A percentile compares a stretch with the other conserved stretches of the same genome.
Evolutionary conservation across 805 yeast species (phyloP).

Genomic region (Metschnikowia henanensis): DNA sequence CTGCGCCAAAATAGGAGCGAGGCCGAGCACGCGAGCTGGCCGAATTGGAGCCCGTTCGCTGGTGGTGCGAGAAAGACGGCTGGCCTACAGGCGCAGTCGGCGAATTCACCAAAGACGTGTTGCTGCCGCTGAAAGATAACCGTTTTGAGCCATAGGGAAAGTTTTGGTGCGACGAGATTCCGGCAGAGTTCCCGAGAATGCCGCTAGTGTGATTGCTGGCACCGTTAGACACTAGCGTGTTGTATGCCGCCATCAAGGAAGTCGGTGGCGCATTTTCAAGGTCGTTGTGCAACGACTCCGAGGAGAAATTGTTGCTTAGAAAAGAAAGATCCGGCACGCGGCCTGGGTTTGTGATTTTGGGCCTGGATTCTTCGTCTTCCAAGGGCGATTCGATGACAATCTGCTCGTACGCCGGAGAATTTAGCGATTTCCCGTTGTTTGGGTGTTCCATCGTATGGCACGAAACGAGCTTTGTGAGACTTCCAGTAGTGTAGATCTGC

Average conservation of each 20-base stretch:
- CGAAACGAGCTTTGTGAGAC: not conserved
- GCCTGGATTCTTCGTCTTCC: slow-evolving; percentile 6
- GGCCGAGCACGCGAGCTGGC: slow-evolving; percentile 29
- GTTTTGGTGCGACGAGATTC: not conserved
- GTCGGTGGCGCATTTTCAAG: slow-evolving; percentile 9
- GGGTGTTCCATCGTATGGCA: not conserved
- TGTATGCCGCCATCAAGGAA: slow-evolving; percentile 1
- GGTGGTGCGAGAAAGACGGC: slow-evolving; percentile 15
- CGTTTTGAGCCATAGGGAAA: slow-evolving; percentile 8
- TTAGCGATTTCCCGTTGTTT: not conserved
- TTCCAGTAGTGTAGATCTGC: no score
- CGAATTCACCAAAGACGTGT: slow-evolving; percentile 11
- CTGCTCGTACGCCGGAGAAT: slow-evolving; percentile 5
- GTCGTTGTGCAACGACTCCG: slow-evolving; percentile 29
- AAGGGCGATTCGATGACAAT: slow-evolving; percentile 4
- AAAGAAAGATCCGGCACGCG: slow-evolving; percentile 26
- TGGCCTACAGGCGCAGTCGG: slow-evolving; percentile 18
- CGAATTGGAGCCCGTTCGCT: slow-evolving; percentile 15
- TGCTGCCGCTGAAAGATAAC: slow-evolving; percentile 11
- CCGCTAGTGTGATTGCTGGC: not conserved
- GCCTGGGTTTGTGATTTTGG: slow-evolving; percentile 3
- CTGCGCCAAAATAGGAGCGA: slow-evolving; percentile 33
- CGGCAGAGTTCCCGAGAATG: not conserved
- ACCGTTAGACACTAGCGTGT: not conserved
- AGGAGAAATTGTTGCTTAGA: slow-evolving; percentile 41